Percentiles rank a stretch among this genome's conserved stretches.
phyloP scores from a whole-genome alignment of 1,284 basidiomycete species.

The Pyrrhoderma noxium region DNA sequence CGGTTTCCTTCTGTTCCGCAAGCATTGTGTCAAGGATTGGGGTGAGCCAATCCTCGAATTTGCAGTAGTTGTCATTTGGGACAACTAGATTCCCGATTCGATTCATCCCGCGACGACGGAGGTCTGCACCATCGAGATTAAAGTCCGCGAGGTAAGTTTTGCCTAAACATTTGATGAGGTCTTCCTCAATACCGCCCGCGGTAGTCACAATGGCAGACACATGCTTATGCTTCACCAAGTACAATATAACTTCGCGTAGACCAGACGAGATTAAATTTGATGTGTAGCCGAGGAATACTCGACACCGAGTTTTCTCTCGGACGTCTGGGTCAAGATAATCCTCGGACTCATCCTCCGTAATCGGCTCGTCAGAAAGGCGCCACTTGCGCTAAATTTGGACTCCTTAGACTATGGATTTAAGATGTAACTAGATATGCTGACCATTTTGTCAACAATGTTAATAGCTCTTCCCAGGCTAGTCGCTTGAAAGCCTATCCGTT shows the following conservation, averaged over 20 bases:
- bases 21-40: conserved; percentile 93
- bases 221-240: conserved; percentile 92
- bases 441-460: conserved; percentile 87
- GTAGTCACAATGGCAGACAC: conserved; percentile 92
- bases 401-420: neutral
- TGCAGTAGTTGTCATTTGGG: conserved; percentile 99
- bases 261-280: conserved; percentile 99
- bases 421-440: conserved; percentile 27
- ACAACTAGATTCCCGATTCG: conserved; percentile 97
- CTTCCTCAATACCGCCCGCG: conserved; percentile 97
- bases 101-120: conserved; percentile 88
- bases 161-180: conserved; percentile 98
- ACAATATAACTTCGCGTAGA: conserved; percentile 85
- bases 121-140: conserved; percentile 81
- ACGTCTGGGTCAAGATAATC: conserved; percentile 51
- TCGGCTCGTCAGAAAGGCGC: conserved; percentile 77
- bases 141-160: conserved; percentile 95
- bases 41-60: conserved; percentile 98
- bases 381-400: conserved; percentile 55
- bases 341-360: conserved; percentile 60
- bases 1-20: conserved; percentile 71
- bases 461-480: conserved; percentile 86
- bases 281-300: conserved; percentile 95
- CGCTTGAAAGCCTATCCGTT: conserved; percentile 93
- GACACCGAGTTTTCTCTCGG: conserved; percentile 67